Conservation (phyloP, 768 basidiomycete genomes). For the Podaxis rugospora region DNA sequence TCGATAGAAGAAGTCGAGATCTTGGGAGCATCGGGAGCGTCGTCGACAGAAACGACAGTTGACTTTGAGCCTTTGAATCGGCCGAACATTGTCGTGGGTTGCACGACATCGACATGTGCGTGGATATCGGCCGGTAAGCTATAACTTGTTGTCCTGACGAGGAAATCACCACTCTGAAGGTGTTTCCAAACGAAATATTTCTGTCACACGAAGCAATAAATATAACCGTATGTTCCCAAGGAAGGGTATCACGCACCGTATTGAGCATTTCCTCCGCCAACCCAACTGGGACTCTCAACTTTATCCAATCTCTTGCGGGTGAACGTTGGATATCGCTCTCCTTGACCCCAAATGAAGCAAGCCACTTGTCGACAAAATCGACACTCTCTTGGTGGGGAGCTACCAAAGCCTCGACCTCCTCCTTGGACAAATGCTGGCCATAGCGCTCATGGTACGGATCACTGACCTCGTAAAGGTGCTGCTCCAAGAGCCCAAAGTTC, state of each 20-base stretch:
- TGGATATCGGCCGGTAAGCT: conserved; percentile 56
- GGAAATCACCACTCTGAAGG: conserved; percentile 36
- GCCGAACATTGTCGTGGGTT: conserved; percentile 70
- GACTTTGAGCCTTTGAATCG: conserved; percentile 41
- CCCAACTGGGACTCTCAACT: conserved; percentile 49
- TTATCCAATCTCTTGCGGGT: conserved; percentile 64
- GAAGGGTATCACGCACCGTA: conserved; percentile 30
- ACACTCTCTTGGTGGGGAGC: conserved; percentile 54
- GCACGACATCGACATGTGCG: conserved; percentile 59
- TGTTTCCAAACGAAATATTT: conserved; percentile 56
- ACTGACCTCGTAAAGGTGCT: conserved; percentile 51
- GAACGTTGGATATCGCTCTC: conserved; percentile 45
- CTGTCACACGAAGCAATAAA: conserved; percentile 22
- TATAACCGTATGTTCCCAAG: neutral
- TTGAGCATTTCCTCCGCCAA: conserved; percentile 65
- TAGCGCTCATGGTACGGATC: conserved; percentile 48
- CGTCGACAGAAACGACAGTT: conserved; percentile 29
- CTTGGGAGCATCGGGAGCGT: conserved; percentile 18
- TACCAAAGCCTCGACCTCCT: conserved; percentile 59
- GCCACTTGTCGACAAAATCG: conserved; percentile 57
- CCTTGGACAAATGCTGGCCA: conserved; percentile 57
- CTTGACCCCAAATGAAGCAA: conserved; percentile 47
- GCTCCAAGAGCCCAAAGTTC: conserved; percentile 42
- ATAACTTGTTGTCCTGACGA: conserved; percentile 62
- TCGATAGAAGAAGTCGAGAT: conserved; percentile 16